Conservation (phyloP, 495 filamentous ascomycete genomes). For the Penicillium bialowiezense region DNA sequence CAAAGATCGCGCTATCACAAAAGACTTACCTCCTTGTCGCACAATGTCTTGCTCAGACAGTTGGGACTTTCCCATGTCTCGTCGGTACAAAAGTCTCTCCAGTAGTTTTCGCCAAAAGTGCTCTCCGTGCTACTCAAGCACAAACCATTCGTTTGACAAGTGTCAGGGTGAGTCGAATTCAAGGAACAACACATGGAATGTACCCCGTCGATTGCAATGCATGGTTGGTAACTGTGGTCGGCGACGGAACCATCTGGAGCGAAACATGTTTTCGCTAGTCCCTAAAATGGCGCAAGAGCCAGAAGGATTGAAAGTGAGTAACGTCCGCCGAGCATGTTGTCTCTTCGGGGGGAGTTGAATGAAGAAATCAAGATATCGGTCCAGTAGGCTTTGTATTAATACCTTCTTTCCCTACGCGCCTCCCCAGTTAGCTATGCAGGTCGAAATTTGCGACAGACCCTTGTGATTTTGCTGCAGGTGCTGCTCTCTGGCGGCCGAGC, state of each 20-base stretch:
- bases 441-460: too few relatives aligned
- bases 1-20: neutral
- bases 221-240: neutral
- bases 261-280: neutral
- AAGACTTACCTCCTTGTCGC: neutral
- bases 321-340: neutral
- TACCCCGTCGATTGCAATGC: neutral
- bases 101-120: neutral
- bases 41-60: neutral
- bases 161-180: neutral
- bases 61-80: slow-evolving; percentile 1
- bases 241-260: slow-evolving; percentile 2
- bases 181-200: slow-evolving; percentile 3
- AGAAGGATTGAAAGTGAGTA: neutral
- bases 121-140: neutral
- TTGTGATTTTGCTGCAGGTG: too few relatives aligned
- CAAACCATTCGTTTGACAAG: neutral
- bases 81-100: slow-evolving; percentile 4
- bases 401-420: too few relatives aligned
- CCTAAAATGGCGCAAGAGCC: neutral
- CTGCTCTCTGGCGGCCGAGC: too few relatives aligned
- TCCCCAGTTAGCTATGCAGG: too few relatives aligned
- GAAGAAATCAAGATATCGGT: too few relatives aligned
- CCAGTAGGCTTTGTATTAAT: too few relatives aligned
- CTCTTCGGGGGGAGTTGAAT: too few relatives aligned